phyloP scores from a whole-genome alignment of 805 yeast genomes.

The Lipomyces spencermartinsiae region DNA sequence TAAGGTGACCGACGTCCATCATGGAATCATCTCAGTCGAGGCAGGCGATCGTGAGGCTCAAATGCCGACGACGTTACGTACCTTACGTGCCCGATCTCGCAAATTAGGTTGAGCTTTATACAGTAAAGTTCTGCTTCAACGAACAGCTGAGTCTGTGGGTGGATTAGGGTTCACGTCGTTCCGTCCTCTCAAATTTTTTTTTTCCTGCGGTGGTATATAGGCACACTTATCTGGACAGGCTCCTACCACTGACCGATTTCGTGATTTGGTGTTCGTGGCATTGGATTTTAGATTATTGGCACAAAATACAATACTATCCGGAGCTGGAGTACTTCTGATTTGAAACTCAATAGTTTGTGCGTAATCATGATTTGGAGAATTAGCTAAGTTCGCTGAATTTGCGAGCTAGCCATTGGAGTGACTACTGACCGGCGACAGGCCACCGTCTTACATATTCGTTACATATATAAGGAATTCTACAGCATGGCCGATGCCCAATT shows the following conservation, averaged over 20 bases:
- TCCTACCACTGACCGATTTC: neutral
- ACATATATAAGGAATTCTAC: neutral
- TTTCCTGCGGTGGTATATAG: neutral
- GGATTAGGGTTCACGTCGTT: neutral
- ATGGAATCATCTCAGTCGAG: neutral
- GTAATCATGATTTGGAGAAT: neutral
- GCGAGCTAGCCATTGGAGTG: neutral
- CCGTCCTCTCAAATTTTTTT: neutral
- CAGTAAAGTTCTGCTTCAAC: no score
- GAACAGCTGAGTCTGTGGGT: neutral
- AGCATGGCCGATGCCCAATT: conserved; percentile 31
- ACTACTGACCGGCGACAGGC: neutral
- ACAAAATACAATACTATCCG: neutral
- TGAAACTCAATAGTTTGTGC: neutral
- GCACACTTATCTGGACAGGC: neutral
- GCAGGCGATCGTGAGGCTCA: no score
- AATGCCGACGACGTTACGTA: no score
- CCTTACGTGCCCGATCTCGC: no score
- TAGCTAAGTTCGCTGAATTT: neutral
- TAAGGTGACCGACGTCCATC: no score
- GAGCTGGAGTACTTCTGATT: neutral
- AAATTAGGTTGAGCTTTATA: no score
- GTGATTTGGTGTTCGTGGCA: neutral
- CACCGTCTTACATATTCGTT: neutral
- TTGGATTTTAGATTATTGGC: neutral